phyloP scores from a whole-genome alignment of 495 filamentous ascomycete genomes.

The Aspergillus mulundensis region DNA sequence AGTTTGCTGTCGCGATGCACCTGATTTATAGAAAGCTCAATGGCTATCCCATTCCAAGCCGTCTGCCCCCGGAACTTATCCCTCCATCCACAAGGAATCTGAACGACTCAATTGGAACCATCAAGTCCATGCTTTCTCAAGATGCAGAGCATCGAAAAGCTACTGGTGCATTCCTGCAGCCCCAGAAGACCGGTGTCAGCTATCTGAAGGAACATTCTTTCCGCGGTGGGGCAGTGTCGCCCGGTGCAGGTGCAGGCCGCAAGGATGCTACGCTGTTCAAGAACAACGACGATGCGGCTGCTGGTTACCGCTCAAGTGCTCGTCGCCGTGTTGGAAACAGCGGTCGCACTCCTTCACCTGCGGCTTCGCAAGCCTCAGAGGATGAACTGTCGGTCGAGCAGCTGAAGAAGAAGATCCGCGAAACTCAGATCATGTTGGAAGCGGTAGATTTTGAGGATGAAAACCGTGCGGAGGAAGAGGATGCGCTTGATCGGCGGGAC shows the following conservation, averaged over 20 bases:
- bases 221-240: slow-evolving; percentile 48
- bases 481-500: slow-evolving; percentile 84
- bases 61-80: slow-evolving; percentile 87
- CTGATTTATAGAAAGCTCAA: slow-evolving; percentile 96
- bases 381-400: slow-evolving; percentile 87
- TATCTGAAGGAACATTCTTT: slow-evolving; percentile 97
- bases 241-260: slow-evolving; percentile 42
- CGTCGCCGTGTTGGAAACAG: slow-evolving; percentile 75
- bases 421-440: slow-evolving; percentile 93
- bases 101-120: slow-evolving; percentile 83
- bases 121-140: slow-evolving; percentile 87
- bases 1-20: slow-evolving; percentile 99
- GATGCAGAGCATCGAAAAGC: slow-evolving; percentile 84
- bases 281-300: slow-evolving; percentile 82
- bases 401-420: slow-evolving; percentile 85
- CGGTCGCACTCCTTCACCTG: slow-evolving; percentile 68
- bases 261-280: slow-evolving; percentile 97
- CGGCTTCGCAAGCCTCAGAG: slow-evolving; percentile 69
- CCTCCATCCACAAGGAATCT: slow-evolving; percentile 95
- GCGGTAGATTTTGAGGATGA: slow-evolving; percentile 97
- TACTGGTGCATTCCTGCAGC: slow-evolving; percentile 78
- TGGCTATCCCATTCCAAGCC: slow-evolving; percentile 88
- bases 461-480: slow-evolving; percentile 83
- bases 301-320: slow-evolving; percentile 91
- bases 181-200: slow-evolving; percentile 95